These are phyloP conservation scores for Colletotrichum cereale DNA, from an alignment of 2,329 filamentous ascomycete species.

Conservation along the genomic window DNA sequence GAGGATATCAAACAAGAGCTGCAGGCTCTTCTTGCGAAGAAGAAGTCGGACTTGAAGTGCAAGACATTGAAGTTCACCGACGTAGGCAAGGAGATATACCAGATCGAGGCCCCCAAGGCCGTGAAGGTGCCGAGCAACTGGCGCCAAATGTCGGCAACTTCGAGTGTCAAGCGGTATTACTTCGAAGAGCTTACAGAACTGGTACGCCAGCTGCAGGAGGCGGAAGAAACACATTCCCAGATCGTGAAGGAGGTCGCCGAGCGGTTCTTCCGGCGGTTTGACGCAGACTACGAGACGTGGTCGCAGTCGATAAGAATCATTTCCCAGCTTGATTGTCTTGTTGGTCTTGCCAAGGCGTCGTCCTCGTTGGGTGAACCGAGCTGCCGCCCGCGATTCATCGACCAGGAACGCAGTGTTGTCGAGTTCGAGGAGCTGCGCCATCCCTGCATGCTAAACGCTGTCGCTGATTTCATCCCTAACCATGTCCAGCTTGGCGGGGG, in stretches of 20 bases:
- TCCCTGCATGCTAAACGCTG: conserved; percentile 91
- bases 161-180: conserved; percentile 93
- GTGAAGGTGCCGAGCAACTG: conserved; percentile 89
- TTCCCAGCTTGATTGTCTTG: conserved; percentile 92
- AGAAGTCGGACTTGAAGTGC: conserved; percentile 80
- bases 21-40: conserved; percentile 76
- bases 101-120: conserved; percentile 88
- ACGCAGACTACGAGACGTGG: conserved; percentile 88
- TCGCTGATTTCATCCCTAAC: conserved; percentile 96
- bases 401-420: conserved; percentile 86
- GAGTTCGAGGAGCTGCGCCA: conserved; percentile 94
- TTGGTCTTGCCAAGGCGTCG: conserved; percentile 92
- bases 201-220: conserved; percentile 90
- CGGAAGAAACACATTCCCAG: conserved; percentile 92
- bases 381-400: conserved; percentile 89
- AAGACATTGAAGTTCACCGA: conserved; percentile 81
- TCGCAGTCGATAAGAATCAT: conserved; percentile 90
- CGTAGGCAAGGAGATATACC: conserved; percentile 96
- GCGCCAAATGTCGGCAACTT: conserved; percentile 97
- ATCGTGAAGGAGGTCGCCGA: conserved; percentile 88
- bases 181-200: conserved; percentile 84
- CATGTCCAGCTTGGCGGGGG: conserved; percentile 88
- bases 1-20: conserved; percentile 81
- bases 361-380: conserved; percentile 85
- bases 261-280: conserved; percentile 89